A percentile compares a stretch with the other conserved stretches of the same genome.
These are phyloP conservation scores for Epichloe glyceriae DNA, from an alignment of 2,329 filamentous ascomycete species.

Conservation along the genomic window DNA sequence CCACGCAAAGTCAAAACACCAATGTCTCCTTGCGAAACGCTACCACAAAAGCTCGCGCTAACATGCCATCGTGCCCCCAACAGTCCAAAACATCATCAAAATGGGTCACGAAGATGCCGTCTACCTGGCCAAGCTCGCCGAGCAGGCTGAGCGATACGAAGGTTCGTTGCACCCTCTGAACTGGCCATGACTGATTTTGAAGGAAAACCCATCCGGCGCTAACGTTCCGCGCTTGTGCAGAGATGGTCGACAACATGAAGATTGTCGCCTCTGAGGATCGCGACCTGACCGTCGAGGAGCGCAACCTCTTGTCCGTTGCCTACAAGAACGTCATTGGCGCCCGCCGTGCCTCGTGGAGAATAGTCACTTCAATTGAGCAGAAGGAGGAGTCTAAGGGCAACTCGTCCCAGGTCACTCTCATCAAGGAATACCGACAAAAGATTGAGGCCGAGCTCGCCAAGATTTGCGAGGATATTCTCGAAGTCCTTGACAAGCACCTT, in stretches of 20 bases:
- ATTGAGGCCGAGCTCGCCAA: conserved; percentile 93
- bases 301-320: conserved; percentile 91
- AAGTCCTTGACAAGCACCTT: conserved; percentile 85
- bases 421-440: conserved; percentile 98
- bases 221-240: conserved; percentile 33
- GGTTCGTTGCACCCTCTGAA: conserved; percentile 44
- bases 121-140: conserved; percentile 98
- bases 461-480: conserved; percentile 95
- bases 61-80: not conserved
- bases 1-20: not conserved
- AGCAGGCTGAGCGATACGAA: conserved; percentile 99
- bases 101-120: conserved; percentile 99
- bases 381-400: conserved; percentile 99
- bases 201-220: conserved; percentile 9
- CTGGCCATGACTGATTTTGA: not conserved
- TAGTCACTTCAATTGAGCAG: conserved; percentile 96
- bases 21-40: not conserved
- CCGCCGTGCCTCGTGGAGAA: conserved; percentile 94
- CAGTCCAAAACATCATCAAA: conserved; percentile 30
- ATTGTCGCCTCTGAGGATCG: conserved; percentile 79
- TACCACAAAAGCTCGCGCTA: not conserved
- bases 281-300: conserved; percentile 83
- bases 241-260: conserved; percentile 99
- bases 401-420: conserved; percentile 74
- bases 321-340: conserved; percentile 99